Conservation (phyloP, 2,329 filamentous ascomycete genomes). For the Aspergillus sp. region DNA sequence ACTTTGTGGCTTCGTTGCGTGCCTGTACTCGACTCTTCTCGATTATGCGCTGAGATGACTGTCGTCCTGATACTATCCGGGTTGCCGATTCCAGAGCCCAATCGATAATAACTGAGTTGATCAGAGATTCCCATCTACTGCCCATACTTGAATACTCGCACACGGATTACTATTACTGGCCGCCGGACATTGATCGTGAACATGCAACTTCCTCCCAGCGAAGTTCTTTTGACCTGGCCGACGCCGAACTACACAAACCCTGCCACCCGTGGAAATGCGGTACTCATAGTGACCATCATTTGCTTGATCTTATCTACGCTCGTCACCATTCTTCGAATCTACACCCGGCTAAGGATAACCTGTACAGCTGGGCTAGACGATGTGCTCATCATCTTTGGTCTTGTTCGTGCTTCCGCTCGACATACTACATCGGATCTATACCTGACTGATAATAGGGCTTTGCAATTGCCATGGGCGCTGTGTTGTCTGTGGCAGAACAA, state of each 20-base stretch:
- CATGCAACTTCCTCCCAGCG: constrained; percentile 48
- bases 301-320: constrained; percentile 46
- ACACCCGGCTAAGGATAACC: constrained; percentile 51
- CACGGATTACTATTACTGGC: background rate
- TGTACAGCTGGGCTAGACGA: constrained; percentile 55
- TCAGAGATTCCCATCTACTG: background rate
- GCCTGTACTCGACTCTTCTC: background rate
- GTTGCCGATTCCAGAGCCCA: constrained; percentile 15
- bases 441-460: constrained; percentile 32
- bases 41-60: constrained; percentile 16
- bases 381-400: constrained; percentile 48
- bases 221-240: constrained; percentile 51
- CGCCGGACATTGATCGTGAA: constrained; percentile 15
- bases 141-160: background rate
- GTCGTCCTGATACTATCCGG: constrained; percentile 10
- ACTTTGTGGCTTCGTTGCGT: background rate
- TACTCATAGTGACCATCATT: constrained; percentile 48
- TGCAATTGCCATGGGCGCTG: constrained; percentile 40
- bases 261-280: constrained; percentile 47
- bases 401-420: constrained; percentile 34
- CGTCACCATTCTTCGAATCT: constrained; percentile 51
- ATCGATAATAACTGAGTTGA: background rate
- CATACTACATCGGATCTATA: background rate
- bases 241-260: constrained; percentile 54
- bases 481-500: constrained; percentile 40